Percentiles rank a stretch among this genome's conserved stretches.
These are phyloP conservation scores for Ophiostoma pallidulum DNA, from an alignment of 2,329 filamentous ascomycete genomes.

Conservation along the genomic window DNA sequence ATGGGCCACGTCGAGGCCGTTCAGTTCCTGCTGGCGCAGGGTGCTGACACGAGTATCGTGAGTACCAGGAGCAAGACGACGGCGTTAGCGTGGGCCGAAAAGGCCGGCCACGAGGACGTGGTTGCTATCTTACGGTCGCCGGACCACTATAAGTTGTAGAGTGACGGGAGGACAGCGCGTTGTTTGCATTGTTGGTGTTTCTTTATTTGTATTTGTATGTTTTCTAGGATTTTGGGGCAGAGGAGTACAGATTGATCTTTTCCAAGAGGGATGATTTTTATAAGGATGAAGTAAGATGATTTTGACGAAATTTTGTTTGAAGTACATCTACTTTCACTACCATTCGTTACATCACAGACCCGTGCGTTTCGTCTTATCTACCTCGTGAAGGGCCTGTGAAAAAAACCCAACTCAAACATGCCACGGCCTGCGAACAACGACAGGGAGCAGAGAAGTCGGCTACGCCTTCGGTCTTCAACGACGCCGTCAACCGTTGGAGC, in stretches of 20 bases:
- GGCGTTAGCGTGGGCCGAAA: conserved; percentile 5
- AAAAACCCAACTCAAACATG: too few species aligned
- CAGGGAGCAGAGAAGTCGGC: too few species aligned
- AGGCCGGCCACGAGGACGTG: background rate
- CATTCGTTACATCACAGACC: background rate
- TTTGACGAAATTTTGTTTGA: background rate
- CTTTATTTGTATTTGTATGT: background rate
- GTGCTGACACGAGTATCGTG: background rate
- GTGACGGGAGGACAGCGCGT: background rate
- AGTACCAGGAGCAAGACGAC: conserved; percentile 4
- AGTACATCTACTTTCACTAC: background rate
- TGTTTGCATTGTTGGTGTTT: background rate
- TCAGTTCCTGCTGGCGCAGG: conserved; percentile 2
- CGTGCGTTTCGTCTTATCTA: too few species aligned
- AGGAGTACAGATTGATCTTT: background rate
- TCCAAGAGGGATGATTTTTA: background rate
- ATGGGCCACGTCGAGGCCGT: conserved; percentile 2
- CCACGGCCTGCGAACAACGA: too few species aligned
- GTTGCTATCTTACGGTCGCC: conserved; percentile 25
- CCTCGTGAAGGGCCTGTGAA: too few species aligned
- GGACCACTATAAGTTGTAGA: conserved; percentile 1
- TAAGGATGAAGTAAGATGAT: background rate
- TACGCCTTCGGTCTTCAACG: too few species aligned
- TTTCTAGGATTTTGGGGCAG: background rate
- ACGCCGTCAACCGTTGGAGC: too few species aligned